Evolutionary conservation across 805 yeast species (phyloP), one percentile per base, ranked within the genome.

Genomic region (Pichia nanzhaoensis): DNA sequence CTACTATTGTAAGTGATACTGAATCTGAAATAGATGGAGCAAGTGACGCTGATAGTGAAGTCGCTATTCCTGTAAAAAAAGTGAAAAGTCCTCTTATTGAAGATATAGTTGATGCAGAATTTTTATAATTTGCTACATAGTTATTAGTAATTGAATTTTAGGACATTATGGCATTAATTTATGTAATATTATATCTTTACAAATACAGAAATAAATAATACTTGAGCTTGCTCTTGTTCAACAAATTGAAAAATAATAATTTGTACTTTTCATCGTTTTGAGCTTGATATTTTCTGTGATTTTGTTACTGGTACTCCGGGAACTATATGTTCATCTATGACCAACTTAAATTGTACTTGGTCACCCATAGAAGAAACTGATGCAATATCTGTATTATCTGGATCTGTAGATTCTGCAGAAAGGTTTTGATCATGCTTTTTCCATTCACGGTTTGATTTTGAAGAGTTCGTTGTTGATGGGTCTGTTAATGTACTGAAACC

Each of bases 41-140:
- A 10, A 44, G 42, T 16, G 36, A 14, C 19, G 24, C 33, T 7
- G 36, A 43, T 19, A 28, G 19, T 3, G 37, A 42, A 17, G 44
- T 19, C 17, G 10, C 39, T 3, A 18, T 33, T 17, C 41, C 54
- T 5, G 37, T 46, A 4, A 47, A 17, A 19, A 45, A 37, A 18
- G 17, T 28, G 3, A 44, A 41, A 30, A 38, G 53, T 8, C 59
- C 59, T 14, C 42, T 45, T 5, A n/a, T 55, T 10, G 58, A 55
- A 40, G 56, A 54, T 39, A 35, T 55, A 18, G 45, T 51, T 22
- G 58, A 55, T 39, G 54, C 48, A 20, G 58, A 55, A 37, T 55
- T 54, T 44, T 34, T 48, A 21, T 51, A 44, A 46, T 20, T 24
- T 24, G 6, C 28, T 24, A 24, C 28, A 24, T 24, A 24, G 12